A percentile compares a stretch with the other conserved stretches of the same genome.
Conservation (phyloP, 371 early-diverging fungal genomes). For the Apophysomyces variabilis region DNA sequence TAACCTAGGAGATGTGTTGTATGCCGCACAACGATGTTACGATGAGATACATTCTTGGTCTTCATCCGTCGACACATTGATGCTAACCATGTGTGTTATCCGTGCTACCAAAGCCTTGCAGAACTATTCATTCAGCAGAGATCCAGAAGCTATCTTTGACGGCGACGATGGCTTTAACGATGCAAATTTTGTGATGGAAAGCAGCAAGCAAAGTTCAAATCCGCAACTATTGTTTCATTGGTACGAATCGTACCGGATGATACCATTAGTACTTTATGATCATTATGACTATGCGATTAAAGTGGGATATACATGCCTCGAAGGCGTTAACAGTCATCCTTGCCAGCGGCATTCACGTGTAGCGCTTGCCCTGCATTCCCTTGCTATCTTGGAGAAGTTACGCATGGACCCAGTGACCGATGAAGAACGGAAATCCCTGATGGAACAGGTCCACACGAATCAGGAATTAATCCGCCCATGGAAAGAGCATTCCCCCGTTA, state of each 20-base stretch:
- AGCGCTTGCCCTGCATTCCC: slow-evolving; percentile 33
- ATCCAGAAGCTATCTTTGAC: slow-evolving; percentile 36
- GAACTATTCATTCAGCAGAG: slow-evolving; percentile 35
- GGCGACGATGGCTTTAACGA: slow-evolving; percentile 53
- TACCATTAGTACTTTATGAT: slow-evolving; percentile 45
- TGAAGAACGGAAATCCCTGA: slow-evolving; percentile 19
- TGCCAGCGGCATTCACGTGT: slow-evolving; percentile 45
- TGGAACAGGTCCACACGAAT: slow-evolving; percentile 29
- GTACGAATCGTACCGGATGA: slow-evolving; percentile 45
- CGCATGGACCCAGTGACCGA: slow-evolving; percentile 19
- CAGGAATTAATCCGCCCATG: slow-evolving; percentile 34
- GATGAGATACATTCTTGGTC: slow-evolving; percentile 47
- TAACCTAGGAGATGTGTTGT: slow-evolving; percentile 25
- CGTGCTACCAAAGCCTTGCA: slow-evolving; percentile 43
- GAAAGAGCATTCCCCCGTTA: slow-evolving; percentile 31
- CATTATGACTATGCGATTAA: slow-evolving; percentile 45
- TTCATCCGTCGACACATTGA: slow-evolving; percentile 40
- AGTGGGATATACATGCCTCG: slow-evolving; percentile 33
- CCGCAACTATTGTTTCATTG: slow-evolving; percentile 38
- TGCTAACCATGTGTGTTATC: slow-evolving; percentile 44
- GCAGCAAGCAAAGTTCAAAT: slow-evolving; percentile 38
- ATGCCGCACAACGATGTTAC: slow-evolving; percentile 39
- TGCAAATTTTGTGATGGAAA: slow-evolving; percentile 41
- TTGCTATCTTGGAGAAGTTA: slow-evolving; percentile 41
- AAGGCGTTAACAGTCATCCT: slow-evolving; percentile 38